Evolutionary conservation across 345 rosid species (phyloP).

Genomic region (Pseudoturritis turrita): DNA sequence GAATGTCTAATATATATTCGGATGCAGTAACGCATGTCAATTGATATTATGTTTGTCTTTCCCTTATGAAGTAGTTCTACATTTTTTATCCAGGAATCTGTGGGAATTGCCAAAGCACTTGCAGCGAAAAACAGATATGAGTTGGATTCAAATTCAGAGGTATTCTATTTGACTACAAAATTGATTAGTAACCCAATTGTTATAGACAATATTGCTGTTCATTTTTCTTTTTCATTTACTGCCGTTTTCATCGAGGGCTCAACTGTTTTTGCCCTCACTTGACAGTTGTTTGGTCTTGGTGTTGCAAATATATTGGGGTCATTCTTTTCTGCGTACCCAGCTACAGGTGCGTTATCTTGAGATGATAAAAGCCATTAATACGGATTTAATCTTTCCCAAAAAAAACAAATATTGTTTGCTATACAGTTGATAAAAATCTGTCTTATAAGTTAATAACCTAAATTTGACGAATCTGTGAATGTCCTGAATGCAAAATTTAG

Average conservation of each 20-base stretch:
- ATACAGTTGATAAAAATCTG: neutral
- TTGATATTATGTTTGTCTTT: neutral
- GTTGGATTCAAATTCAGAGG: conserved; percentile 97
- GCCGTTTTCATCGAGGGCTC: conserved; percentile 11
- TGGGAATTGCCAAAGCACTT: conserved; percentile 98
- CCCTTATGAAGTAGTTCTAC: neutral
- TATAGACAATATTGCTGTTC: conserved; percentile 2
- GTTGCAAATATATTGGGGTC: conserved; percentile 88
- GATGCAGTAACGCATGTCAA: neutral
- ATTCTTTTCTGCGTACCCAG: conserved; percentile 81
- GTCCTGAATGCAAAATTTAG: conserved; percentile 43
- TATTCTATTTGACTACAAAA: conserved; percentile 23
- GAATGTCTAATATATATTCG: neutral
- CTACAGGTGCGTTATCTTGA: conserved; percentile 67
- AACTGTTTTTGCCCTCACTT: conserved; percentile 6
- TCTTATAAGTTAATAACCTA: neutral
- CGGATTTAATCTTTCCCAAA: neutral
- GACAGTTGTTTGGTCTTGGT: conserved; percentile 97
- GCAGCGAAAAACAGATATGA: conserved; percentile 98
- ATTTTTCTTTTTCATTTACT: neutral
- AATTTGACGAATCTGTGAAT: conserved; percentile 11
- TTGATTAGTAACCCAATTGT: neutral
- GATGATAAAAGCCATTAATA: conserved; percentile 1
- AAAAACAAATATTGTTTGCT: no score
- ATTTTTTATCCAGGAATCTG: conserved; percentile 70